These are phyloP conservation scores for Lactifluus echinatus DNA, from an alignment of 768 basidiomycete genomes.

Conservation along the genomic window DNA sequence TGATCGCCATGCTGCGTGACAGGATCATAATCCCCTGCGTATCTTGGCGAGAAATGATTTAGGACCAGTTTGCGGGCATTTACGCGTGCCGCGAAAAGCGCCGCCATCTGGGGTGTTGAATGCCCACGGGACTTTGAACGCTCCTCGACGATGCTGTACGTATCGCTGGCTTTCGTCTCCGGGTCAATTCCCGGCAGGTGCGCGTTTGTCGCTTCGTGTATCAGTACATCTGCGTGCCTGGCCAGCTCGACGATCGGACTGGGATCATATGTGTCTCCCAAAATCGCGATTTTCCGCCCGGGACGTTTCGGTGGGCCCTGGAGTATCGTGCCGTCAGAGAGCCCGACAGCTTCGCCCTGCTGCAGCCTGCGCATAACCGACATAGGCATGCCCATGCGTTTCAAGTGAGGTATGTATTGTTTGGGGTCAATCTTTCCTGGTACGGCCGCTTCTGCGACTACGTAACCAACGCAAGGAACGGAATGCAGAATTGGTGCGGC, in stretches of 20 bases:
- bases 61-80: constrained; percentile 55
- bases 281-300: constrained; percentile 70
- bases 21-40: constrained; percentile 55
- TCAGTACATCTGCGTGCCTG: constrained; percentile 56
- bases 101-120: constrained; percentile 89
- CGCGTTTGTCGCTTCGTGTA: constrained; percentile 90
- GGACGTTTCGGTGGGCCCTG: constrained; percentile 54
- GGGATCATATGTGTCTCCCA: constrained; percentile 82
- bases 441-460: constrained; percentile 58
- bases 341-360: constrained; percentile 49
- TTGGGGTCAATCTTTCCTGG: constrained; percentile 70
- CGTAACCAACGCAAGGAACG: constrained; percentile 74
- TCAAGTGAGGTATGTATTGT: constrained; percentile 58
- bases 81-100: constrained; percentile 61
- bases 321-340: constrained; percentile 66
- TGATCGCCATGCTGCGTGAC: constrained; percentile 30
- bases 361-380: constrained; percentile 59
- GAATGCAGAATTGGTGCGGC: constrained; percentile 77
- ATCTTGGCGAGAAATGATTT: constrained; percentile 82
- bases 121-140: constrained; percentile 73
- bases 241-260: constrained; percentile 56
- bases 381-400: constrained; percentile 61
- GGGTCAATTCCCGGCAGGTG: constrained; percentile 59
- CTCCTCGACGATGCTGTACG: constrained; percentile 49
- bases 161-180: constrained; percentile 50